A percentile compares a stretch with the other conserved stretches of the same genome.
Conservation (phyloP, 805 yeast species). For the Myxozyma mucilagina region DNA sequence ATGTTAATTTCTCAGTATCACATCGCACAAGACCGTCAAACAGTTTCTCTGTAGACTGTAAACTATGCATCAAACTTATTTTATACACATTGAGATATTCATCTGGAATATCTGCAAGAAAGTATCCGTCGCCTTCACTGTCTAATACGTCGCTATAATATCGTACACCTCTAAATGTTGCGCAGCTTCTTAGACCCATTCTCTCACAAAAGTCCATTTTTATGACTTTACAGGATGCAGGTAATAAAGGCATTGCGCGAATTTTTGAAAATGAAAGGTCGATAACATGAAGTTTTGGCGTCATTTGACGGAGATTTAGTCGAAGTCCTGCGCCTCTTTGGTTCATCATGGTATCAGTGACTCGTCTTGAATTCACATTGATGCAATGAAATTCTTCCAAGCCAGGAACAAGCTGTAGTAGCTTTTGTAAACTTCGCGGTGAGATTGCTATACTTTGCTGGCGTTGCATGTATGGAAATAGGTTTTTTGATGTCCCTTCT, state of each 20-base stretch:
- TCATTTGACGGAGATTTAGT: slow-evolving; percentile 12
- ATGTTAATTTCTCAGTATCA: slow-evolving; percentile 1
- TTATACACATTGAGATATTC: slow-evolving; percentile 4
- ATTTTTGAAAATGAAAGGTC: slow-evolving; percentile 8
- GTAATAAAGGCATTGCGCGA: slow-evolving; percentile 15
- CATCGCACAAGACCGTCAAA: slow-evolving; percentile 19
- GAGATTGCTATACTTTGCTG: not conserved
- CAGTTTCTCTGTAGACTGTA: not conserved
- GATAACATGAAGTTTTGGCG: slow-evolving; percentile 7
- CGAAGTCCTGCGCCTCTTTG: slow-evolving; percentile 10
- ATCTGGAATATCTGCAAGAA: slow-evolving; percentile 3
- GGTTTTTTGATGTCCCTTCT: not conserved
- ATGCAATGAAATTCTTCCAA: slow-evolving; percentile 14
- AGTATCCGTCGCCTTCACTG: slow-evolving; percentile 23
- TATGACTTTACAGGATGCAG: slow-evolving; percentile 11
- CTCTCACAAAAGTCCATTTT: slow-evolving; percentile 3
- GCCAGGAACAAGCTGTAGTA: slow-evolving; percentile 6
- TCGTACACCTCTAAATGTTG: slow-evolving; percentile 11
- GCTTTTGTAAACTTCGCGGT: slow-evolving; percentile 8
- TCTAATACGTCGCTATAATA: slow-evolving; percentile 19
- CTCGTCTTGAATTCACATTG: slow-evolving; percentile 8
- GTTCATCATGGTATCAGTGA: slow-evolving; percentile 14
- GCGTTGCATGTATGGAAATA: slow-evolving; percentile 7
- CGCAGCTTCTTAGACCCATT: slow-evolving; percentile 10
- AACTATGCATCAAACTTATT: slow-evolving; percentile 7